Evolutionary conservation across 2,329 filamentous ascomycete species (phyloP), one percentile per base, ranked within the genome.

Genomic region (Fusarium illudens): DNA sequence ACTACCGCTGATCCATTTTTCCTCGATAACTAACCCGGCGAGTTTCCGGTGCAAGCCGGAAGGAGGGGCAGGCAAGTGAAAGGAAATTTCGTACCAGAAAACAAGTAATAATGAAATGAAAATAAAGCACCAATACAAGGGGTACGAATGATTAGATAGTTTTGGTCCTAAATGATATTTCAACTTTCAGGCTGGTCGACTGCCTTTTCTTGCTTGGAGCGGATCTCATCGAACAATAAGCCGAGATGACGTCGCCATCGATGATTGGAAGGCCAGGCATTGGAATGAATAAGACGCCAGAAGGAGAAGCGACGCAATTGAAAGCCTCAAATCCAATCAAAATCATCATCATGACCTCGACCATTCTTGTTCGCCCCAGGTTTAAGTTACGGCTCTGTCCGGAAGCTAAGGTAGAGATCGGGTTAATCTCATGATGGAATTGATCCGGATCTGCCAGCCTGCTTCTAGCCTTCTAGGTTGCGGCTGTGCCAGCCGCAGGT

Each of bases 11-110:
- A 66, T 72, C 68, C 70, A 70, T 57, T 63, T 73, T 68, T 73
- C 36, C 50, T 48, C 33, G 52, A 56, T 56, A 57, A 54, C 58
- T 56, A 57, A 54, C 58, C 70, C 64, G 64, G 54, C 46, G 63
- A 64, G 44, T 61, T 70, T 68, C 71, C 71, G 71, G 68, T 59
- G 61, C 60, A 65, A 73, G 70, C 71, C 71, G 71, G 66, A 67
- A 60, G 44, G 69, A 71, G 64, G 66, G 69, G 67, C 53, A 59
- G 37, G 12, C 11, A 11, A 20, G 17, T n/a, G 27, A 32, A 11
- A 49, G 39, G 39, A 46, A 46, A 27, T 46, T 27, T 25, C 10
- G 27, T 6, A 8, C 39, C 39, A 46, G 39, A 27, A 19, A 49
- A 20, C 7, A 30, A 11, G 13, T 5, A 29, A 29, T 30, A 49